Conservation (phyloP, 768 basidiomycete genomes). For the Pulveroboletus frians region DNA sequence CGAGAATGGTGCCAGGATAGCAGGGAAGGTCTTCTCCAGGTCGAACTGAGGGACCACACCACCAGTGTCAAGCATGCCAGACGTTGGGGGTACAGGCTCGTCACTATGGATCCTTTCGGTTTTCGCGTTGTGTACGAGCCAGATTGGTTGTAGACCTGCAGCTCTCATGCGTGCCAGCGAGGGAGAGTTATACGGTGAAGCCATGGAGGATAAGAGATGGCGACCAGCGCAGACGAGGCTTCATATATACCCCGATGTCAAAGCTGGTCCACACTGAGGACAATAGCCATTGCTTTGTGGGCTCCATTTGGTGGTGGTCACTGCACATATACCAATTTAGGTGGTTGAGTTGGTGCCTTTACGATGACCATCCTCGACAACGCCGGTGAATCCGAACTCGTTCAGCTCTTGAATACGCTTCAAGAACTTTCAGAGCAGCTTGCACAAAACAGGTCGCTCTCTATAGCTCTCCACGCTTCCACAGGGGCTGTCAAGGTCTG, state of each 20-base stretch:
- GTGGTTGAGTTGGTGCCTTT: not conserved
- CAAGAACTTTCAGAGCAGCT: slow-evolving; percentile 82
- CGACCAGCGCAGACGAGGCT: too few relatives aligned
- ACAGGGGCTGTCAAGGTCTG: slow-evolving; percentile 76
- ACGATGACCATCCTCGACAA: slow-evolving; percentile 54
- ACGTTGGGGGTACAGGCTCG: slow-evolving; percentile 24
- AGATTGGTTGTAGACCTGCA: not conserved
- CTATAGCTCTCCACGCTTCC: slow-evolving; percentile 66
- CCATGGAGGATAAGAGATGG: slow-evolving; percentile 5
- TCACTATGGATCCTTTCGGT: slow-evolving; percentile 24
- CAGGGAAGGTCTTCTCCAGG: slow-evolving; percentile 34
- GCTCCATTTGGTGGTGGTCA: not conserved
- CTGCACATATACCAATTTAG: not conserved
- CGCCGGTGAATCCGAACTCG: slow-evolving; percentile 51
- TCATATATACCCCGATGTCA: slow-evolving; percentile 1
- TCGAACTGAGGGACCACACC: slow-evolving; percentile 19
- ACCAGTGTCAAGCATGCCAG: slow-evolving; percentile 5
- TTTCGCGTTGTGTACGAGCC: slow-evolving; percentile 4
- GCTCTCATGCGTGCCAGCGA: slow-evolving; percentile 10
- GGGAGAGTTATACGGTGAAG: slow-evolving; percentile 2
- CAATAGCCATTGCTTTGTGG: slow-evolving; percentile 15
- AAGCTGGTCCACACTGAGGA: slow-evolving; percentile 12
- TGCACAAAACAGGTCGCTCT: slow-evolving; percentile 67
- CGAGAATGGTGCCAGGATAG: slow-evolving; percentile 28
- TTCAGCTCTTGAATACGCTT: slow-evolving; percentile 61